Conservation (phyloP, 768 basidiomycete species). For the Lentinula raphanica region DNA sequence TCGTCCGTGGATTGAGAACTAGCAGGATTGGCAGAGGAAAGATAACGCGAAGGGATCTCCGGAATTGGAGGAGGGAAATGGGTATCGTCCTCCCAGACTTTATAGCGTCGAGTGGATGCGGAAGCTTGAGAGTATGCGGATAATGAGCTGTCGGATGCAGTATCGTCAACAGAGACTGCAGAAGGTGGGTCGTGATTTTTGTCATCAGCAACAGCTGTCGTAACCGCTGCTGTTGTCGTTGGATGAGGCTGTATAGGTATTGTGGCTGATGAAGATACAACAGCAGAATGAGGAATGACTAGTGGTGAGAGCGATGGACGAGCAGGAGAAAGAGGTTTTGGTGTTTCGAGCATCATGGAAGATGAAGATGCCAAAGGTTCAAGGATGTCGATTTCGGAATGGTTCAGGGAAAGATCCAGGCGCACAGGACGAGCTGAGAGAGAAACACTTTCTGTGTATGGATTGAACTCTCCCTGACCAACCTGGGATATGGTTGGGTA, state of each 20-base stretch:
- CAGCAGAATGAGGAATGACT: neutral
- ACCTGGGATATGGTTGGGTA: neutral
- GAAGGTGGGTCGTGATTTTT: neutral
- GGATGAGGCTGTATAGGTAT: too few relatives aligned
- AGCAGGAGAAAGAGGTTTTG: neutral
- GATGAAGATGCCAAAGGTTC: neutral
- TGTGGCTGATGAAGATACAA: neutral
- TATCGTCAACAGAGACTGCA: neutral
- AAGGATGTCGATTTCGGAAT: neutral
- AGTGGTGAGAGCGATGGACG: neutral
- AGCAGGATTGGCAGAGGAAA: neutral
- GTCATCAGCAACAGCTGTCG: too few relatives aligned
- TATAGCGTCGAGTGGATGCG: neutral
- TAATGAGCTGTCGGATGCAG: neutral
- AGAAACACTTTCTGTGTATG: neutral
- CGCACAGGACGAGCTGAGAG: neutral
- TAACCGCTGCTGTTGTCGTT: neutral
- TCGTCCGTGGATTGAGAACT: neutral
- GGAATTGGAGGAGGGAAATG: neutral
- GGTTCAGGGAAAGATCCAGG: neutral
- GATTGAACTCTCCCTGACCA: neutral
- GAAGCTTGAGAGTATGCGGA: slow-evolving; percentile 2
- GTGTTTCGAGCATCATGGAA: neutral
- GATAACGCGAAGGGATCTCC: neutral
- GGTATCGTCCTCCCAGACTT: neutral